phyloP scores from a whole-genome alignment of 352 stramenopile genomes.

The Phytophthora uliginosa region DNA sequence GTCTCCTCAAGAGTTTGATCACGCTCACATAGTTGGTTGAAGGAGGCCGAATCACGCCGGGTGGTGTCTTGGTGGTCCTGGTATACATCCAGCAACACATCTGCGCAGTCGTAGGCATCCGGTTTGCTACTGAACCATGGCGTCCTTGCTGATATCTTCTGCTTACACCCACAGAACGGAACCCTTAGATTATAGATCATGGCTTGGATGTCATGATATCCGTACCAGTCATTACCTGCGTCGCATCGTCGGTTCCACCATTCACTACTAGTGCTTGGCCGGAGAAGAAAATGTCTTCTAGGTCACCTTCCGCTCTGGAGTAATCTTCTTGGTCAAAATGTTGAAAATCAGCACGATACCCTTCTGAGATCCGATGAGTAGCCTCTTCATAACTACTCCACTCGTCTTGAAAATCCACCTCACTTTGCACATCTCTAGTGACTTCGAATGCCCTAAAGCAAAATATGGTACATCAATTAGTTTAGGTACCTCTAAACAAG shows the following conservation, averaged over 20 bases:
- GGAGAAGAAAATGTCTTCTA: slow-evolving; percentile 42
- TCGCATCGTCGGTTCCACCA: background rate
- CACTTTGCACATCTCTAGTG: background rate
- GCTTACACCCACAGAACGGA: too few relatives aligned
- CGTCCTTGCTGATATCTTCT: background rate
- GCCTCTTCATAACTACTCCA: background rate
- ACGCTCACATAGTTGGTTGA: background rate
- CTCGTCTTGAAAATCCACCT: background rate
- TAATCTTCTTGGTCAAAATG: background rate
- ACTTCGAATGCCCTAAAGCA: background rate
- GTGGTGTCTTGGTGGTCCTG: background rate
- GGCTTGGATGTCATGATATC: background rate
- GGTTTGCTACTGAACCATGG: slow-evolving; percentile 51
- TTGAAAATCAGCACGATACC: background rate
- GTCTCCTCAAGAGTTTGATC: background rate
- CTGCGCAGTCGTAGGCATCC: slow-evolving; percentile 34
- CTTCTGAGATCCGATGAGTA: background rate
- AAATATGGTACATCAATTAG: background rate
- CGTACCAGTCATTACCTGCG: background rate
- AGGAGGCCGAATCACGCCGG: background rate
- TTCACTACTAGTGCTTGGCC: background rate
- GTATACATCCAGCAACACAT: slow-evolving; percentile 27
- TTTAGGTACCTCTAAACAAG: background rate
- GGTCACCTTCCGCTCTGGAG: slow-evolving; percentile 2
- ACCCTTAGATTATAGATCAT: too few relatives aligned